Base-by-base conservation (phyloP, 257 asterid genomes). In the Schizonepeta tenuifolia region DNA sequence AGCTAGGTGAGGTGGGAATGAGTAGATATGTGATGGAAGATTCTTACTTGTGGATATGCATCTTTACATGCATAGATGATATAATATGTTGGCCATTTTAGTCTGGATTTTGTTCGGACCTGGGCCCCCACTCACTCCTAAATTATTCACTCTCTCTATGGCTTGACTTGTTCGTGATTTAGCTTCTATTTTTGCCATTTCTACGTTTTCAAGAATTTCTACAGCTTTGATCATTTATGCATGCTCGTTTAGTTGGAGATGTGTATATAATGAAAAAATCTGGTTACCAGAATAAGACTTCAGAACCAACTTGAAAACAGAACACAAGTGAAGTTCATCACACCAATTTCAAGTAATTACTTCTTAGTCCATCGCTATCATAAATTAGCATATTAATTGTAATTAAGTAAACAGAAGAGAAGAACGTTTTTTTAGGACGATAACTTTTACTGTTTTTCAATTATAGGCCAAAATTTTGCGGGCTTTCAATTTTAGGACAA, bases 1-100 rank as follows among this genome's bases (percentile, higher is more conserved):
- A 75, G 78, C 80, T 72, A 76, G 77, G 73, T 75, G 78, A 76
- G 77, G 73, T 24, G 79, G 79, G 83, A 76, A 72, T 62, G 81
- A 64, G 24, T 78, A 31, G 77, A 62, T 75, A 75, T 72, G 77
- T 72, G 81, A 72, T 38, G 81, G 75, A 71, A 78, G 80, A 71
- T 75, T 78, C 69, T 72, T n/a, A n/a, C n/a, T n/a, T 70, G 70
- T 71, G 73, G 80, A 65, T 66, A 65, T 72, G 70, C 70, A 26
- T 69, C 67, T 73, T 26, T 78, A 58, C 47, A n/a, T 40, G n/a
- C 46, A n/a, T 50, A n/a, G 44, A 72, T 66, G n/a, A n/a, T n/a
- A n/a, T n/a, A n/a, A 38, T 71, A 41, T 72, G 63, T 62, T 69
- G 9, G 17, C 15, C 50, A 31, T 21, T 66, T 43, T 59, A 41